These are phyloP conservation scores for Rhododendron henanense DNA, from an alignment of 148 eudicot genomes.

Conservation along the genomic window DNA sequence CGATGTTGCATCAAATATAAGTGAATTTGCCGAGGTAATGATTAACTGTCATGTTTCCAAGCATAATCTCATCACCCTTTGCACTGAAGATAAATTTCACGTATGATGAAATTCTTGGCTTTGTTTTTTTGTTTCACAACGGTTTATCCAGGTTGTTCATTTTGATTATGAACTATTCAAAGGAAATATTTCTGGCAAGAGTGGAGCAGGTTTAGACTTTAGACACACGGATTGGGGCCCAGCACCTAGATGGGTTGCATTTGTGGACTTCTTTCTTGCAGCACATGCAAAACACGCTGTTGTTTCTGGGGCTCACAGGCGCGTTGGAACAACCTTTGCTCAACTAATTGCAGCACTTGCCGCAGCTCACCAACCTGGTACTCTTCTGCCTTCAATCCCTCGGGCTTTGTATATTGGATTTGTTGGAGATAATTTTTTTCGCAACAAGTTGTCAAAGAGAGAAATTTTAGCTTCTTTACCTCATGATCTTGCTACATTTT, in stretches of 20 bases:
- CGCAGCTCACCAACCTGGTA: conserved; percentile 65
- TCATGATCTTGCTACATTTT: not conserved
- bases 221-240: conserved; percentile 91
- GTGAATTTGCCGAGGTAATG: conserved; percentile 65
- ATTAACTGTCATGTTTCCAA: not conserved
- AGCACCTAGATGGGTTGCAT: conserved; percentile 98
- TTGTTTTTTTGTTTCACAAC: not conserved
- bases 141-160: conserved; percentile 57
- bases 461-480: not conserved
- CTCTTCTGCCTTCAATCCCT: not conserved
- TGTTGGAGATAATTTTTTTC: not conserved
- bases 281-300: conserved; percentile 81
- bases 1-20: conserved; percentile 40
- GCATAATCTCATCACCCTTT: not conserved
- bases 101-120: not conserved
- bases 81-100: not conserved
- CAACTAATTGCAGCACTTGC: conserved; percentile 81
- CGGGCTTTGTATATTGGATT: not conserved
- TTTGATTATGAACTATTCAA: conserved; percentile 55
- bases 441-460: not conserved
- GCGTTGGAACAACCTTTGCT: conserved; percentile 89
- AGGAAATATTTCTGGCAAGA: conserved; percentile 50
- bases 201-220: conserved; percentile 27
- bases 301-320: conserved; percentile 77
- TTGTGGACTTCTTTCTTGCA: conserved; percentile 91